Base-by-base conservation (phyloP, 371 early-diverging fungal species). In the Mucor ambiguus region DNA sequence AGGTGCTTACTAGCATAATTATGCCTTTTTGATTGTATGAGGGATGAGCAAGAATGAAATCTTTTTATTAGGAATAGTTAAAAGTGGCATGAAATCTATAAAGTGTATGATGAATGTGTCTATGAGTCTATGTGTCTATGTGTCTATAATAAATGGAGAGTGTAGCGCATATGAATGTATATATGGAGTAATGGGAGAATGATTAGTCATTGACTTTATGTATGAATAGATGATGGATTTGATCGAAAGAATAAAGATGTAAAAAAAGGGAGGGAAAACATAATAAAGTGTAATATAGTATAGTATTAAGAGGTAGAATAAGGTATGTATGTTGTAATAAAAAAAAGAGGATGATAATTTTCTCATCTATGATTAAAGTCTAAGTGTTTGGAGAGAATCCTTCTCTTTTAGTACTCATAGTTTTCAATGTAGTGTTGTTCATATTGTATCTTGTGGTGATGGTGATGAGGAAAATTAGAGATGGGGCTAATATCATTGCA, bases 401-500 rank as follows among this genome's bases (percentile, higher is more conserved):
- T 26, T 52, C 52, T 52, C 52, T 52, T 28, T 52, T 12, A 52
- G 28, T 52, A 52, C 52, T 14, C 52, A 52, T 52, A 52, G 16
- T 52, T 52, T 26, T 52, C 28, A 28, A 52, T 28, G 24, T 52
- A 52, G 4, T 52, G 26, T 24, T 52, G 52, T 28, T 52, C 52
- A 52, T 52, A 52, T 24, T 52, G 52, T 52, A 28, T 52, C 52
- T 52, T 52, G 24, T 52, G 52, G 26, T 52, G 11, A 0, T 52
- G 24, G 6, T 46, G 11, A 11, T 52, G 16, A 4, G 24, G 49
- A 7, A 52, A 26, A 28, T 52, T 52, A 52, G 28, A 52, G 10
- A 28, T 16, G 28, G 52, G 52, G 16, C 28, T 52, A 14, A 52
- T 66, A 43, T 54, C 60, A 54, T 55, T 60, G 43, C 60, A 48